phyloP scores from a whole-genome alignment of 768 basidiomycete species.

The Melanogaster broomeanus region DNA sequence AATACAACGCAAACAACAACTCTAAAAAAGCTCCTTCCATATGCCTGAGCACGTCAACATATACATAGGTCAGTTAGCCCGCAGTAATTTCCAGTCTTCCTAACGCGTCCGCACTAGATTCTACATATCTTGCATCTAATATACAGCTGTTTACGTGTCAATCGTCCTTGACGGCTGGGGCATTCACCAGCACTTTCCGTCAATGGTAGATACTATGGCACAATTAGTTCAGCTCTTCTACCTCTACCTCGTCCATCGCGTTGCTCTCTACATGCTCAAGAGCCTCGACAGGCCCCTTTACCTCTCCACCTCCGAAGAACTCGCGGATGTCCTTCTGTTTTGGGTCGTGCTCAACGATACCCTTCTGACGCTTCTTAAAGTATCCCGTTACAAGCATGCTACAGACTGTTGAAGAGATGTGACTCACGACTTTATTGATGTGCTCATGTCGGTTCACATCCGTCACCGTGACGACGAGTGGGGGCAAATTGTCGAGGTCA shows the following conservation, averaged over 20 bases:
- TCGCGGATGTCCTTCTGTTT: slow-evolving; percentile 73
- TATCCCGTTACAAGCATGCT: slow-evolving; percentile 17
- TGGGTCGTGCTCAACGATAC: slow-evolving; percentile 77
- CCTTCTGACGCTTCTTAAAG: slow-evolving; percentile 63
- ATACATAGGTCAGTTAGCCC: slow-evolving; percentile 16
- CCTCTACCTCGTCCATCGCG: slow-evolving; percentile 25
- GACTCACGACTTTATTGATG: slow-evolving; percentile 54
- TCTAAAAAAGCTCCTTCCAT: slow-evolving; percentile 73
- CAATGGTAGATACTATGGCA: neutral
- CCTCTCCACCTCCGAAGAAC: slow-evolving; percentile 56
- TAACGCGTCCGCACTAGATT: slow-evolving; percentile 9
- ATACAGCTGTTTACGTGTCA: neutral
- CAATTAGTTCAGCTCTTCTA: slow-evolving; percentile 9
- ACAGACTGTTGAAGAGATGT: neutral
- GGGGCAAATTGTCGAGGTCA: slow-evolving; percentile 26
- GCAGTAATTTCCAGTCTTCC: neutral
- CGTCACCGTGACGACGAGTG: slow-evolving; percentile 46
- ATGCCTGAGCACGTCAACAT: slow-evolving; percentile 44
- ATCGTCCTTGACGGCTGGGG: neutral
- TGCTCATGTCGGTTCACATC: slow-evolving; percentile 60
- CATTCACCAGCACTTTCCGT: neutral
- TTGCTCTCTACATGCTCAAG: slow-evolving; percentile 25
- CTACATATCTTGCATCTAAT: slow-evolving; percentile 7
- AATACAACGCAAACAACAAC: slow-evolving; percentile 62
- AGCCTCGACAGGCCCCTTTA: slow-evolving; percentile 12